A percentile compares a stretch with the other conserved stretches of the same genome.
Evolutionary conservation across 2,329 filamentous ascomycete genomes (phyloP).

Genomic region (Talaromyces sp.): DNA sequence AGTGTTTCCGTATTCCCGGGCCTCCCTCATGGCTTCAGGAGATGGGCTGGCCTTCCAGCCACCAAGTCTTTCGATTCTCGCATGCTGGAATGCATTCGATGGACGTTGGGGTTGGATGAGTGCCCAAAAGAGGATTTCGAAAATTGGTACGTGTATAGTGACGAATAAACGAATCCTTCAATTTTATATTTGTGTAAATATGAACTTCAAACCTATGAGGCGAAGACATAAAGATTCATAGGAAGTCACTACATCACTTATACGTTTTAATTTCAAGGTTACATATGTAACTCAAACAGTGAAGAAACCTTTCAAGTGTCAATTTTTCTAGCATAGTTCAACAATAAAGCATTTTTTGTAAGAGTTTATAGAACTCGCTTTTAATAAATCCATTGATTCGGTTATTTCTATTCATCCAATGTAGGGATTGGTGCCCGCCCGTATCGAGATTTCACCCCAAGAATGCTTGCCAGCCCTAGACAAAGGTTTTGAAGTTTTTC

Average conservation of each 20-base stretch:
- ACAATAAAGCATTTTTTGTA: too few relatives aligned
- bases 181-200: background rate
- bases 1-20: slow-evolving; percentile 4
- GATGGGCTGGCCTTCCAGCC: slow-evolving; percentile 1
- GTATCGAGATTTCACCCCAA: background rate
- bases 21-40: slow-evolving; percentile 1
- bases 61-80: background rate
- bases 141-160: slow-evolving; percentile 2
- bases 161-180: background rate
- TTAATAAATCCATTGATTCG: background rate
- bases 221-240: background rate
- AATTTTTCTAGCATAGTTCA: background rate
- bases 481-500: background rate
- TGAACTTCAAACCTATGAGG: background rate
- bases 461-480: background rate
- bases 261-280: background rate
- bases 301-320: background rate
- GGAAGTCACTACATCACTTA: background rate
- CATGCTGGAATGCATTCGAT: background rate
- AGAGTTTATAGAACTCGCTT: too few relatives aligned
- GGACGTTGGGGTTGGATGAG: background rate
- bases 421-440: background rate
- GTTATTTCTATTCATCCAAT: background rate
- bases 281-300: background rate
- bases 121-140: background rate